Conservation (phyloP, 257 asterid genomes). For the Scutellaria galericulata region DNA sequence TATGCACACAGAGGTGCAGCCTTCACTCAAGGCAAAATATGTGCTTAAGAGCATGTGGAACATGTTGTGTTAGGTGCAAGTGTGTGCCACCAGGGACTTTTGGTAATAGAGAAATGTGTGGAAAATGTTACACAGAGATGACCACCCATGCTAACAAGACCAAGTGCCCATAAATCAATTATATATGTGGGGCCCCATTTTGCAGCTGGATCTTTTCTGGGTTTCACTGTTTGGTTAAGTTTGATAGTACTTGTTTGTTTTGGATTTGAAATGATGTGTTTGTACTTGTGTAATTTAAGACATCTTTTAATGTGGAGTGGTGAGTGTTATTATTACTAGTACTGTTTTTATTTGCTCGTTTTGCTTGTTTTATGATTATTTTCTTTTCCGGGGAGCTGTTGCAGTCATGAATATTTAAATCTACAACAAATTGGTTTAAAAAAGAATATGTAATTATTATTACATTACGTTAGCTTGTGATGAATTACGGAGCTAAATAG, state of each 20-base stretch:
- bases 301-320: constrained; percentile 17
- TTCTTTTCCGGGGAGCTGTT: background rate
- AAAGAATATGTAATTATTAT: too few species aligned
- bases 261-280: constrained; percentile 5
- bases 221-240: constrained; percentile 14
- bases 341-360: background rate
- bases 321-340: background rate
- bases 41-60: constrained; percentile 65
- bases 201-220: constrained; percentile 27
- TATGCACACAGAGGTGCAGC: constrained; percentile 60
- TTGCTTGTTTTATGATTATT: background rate
- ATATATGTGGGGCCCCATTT: constrained; percentile 10
- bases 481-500: too few species aligned
- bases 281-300: constrained; percentile 18
- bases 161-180: constrained; percentile 55
- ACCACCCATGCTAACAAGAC: constrained; percentile 59
- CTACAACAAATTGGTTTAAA: too few species aligned
- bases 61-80: constrained; percentile 64
- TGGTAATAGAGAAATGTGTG: constrained; percentile 67
- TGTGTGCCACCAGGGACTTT: constrained; percentile 79
- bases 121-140: constrained; percentile 65
- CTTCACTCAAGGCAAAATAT: constrained; percentile 59
- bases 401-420: too few species aligned
- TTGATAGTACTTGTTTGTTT: constrained; percentile 28
- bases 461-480: too few species aligned